Evolutionary conservation across 108 stramenopile species (phyloP), one percentile per base, ranked within the genome.

Genomic region (Nitzschia putrida): DNA sequence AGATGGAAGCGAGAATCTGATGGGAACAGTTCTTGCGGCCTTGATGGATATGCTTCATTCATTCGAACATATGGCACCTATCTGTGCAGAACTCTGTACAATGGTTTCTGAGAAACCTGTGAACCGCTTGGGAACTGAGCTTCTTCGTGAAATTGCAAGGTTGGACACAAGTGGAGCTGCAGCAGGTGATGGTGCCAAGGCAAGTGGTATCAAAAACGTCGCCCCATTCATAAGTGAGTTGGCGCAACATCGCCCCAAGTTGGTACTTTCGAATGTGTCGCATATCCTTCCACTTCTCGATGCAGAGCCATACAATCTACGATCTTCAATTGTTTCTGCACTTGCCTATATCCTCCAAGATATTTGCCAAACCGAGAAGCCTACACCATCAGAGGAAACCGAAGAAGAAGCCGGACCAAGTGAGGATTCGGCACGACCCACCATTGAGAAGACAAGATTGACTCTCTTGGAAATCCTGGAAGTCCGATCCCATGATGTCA

Each of bases 41-140:
- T 69, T 95, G 61, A 85, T 95, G 72, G 94, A 95, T 71, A 69
- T 95, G 39, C 71, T 95, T 74, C 88, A 90, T 65, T 89, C 91
- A 0, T 90, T 77, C 66, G 94, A 95, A 64, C 90, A 92, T 69
- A 84, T 91, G 77, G 84, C 94, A 42, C 58, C 83, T 7, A 51
- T 92, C 9, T 85, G 81, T 57, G 90, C 87, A 1, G 87, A 92
- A 64, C 53, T 95, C 24, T 95, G 94, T 52, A 55, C 65, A 52
- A 78, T 86, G 52, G 86, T 85, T 7, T 70, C 81, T 8, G 76
- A 82, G 25, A 42, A 34, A 3, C 74, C 78, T n/a, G 74, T 69
- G 1, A 83, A 88, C 38, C 65, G 71, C 20, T 66, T 95, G 42
- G 82, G 83, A 7, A 66, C 73, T 37, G 91, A 92, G 54, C 63